These are phyloP conservation scores for Edaphochlamys debaryana DNA, from an alignment of 139 green algal species.

Conservation along the genomic window DNA sequence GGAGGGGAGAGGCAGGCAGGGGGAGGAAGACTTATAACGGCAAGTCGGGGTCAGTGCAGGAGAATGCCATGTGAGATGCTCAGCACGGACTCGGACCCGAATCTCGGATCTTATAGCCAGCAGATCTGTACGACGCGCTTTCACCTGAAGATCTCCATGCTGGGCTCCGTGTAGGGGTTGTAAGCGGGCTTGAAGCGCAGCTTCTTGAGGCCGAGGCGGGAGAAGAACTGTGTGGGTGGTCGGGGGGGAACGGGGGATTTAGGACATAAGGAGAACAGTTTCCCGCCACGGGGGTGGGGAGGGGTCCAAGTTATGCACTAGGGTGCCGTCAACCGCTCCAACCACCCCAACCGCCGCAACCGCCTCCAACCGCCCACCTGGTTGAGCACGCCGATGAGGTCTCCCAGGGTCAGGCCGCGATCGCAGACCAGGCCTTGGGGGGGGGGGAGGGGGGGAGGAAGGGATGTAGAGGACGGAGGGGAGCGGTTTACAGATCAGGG, in stretches of 20 bases:
- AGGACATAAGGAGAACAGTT: background rate
- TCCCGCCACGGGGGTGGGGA: background rate
- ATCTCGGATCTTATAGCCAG: too few species aligned
- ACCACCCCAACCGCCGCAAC: too few species aligned
- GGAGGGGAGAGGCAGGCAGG: too few species aligned
- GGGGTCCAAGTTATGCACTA: background rate
- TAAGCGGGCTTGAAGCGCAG: conserved; percentile 99
- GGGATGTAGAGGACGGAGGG: background rate
- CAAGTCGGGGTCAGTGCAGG: too few species aligned
- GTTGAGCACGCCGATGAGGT: conserved; percentile 88
- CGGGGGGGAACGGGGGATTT: background rate
- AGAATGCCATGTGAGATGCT: too few species aligned
- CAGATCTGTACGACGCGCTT: too few species aligned
- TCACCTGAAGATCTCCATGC: conserved; percentile 99
- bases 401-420: conserved; percentile 87
- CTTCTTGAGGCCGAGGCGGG: conserved; percentile 91
- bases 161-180: conserved; percentile 99
- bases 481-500: too few species aligned
- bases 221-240: conserved; percentile 95
- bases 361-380: conserved; percentile 48
- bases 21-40: background rate
- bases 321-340: background rate
- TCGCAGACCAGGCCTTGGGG: conserved; percentile 80
- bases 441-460: background rate
- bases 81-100: too few species aligned